A percentile compares a stretch with the other conserved stretches of the same genome.
These are phyloP conservation scores for Pseudocercospora vitis DNA, from an alignment of 2,329 filamentous ascomycete genomes.

Conservation along the genomic window DNA sequence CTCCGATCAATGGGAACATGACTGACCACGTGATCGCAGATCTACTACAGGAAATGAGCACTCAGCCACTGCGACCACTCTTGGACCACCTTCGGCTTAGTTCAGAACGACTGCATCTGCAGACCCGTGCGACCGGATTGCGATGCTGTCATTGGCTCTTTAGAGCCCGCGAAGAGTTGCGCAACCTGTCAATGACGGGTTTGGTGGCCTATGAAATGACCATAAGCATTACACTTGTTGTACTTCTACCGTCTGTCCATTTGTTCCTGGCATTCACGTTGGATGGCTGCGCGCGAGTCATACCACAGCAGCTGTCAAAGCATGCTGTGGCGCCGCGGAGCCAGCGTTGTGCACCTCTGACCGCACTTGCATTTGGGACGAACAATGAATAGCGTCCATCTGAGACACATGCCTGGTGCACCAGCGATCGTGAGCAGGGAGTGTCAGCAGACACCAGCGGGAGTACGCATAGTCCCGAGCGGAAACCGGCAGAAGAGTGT, in stretches of 20 bases:
- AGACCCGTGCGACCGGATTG: constrained; percentile 6
- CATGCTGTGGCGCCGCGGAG: constrained; percentile 20
- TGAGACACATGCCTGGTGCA: constrained; percentile 26
- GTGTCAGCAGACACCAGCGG: constrained; percentile 15
- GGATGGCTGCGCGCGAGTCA: constrained; percentile 25
- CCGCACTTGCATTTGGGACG: constrained; percentile 17
- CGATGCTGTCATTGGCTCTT: constrained; percentile 5
- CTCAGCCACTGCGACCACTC: constrained; percentile 13
- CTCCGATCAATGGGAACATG: constrained; percentile 9
- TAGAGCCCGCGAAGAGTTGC: constrained; percentile 11
- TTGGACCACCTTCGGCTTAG: constrained; percentile 7
- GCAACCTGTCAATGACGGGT: constrained; percentile 16
- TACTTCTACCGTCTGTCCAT: constrained; percentile 16
- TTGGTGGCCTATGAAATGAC: constrained; percentile 16
- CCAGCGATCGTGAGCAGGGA: constrained; percentile 25
- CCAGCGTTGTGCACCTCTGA: constrained; percentile 24
- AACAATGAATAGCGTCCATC: constrained; percentile 29
- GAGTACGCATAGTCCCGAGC: constrained; percentile 12
- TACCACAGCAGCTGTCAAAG: constrained; percentile 26
- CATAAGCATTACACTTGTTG: constrained; percentile 17
- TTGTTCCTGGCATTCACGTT: constrained; percentile 29
- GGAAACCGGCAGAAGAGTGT: constrained; percentile 21
- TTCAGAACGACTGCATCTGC: constrained; percentile 4
- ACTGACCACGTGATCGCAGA: constrained; percentile 36
- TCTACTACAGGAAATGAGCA: constrained; percentile 48